Conservation (phyloP, 1,284 basidiomycete genomes). For the Cerrena zonata region DNA sequence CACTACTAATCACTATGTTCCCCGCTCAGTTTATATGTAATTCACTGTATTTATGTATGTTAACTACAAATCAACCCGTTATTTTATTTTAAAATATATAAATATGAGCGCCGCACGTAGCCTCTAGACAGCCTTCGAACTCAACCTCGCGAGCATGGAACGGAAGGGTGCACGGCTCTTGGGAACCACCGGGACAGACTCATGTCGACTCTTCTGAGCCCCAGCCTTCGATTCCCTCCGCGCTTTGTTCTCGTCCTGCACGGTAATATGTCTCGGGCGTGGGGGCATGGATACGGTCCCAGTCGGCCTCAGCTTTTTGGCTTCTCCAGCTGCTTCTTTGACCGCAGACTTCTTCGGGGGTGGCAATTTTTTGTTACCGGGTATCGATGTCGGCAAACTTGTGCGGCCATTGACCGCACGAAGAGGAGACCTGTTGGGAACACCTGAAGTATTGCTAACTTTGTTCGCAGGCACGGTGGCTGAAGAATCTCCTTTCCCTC, state of each 20-base stretch:
- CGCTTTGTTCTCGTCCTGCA: conserved; percentile 11
- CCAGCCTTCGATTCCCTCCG: conserved; percentile 9
- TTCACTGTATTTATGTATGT: too few relatives aligned
- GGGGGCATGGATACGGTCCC: conserved; percentile 8
- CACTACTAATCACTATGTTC: too few relatives aligned
- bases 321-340: conserved; percentile 11
- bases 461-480: neutral
- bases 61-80: too few relatives aligned
- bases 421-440: conserved; percentile 13
- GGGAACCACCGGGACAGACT: conserved; percentile 4
- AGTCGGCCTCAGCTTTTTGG: conserved; percentile 10
- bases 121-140: conserved; percentile 13
- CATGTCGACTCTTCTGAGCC: conserved; percentile 10
- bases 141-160: conserved; percentile 25
- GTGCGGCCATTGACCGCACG: conserved; percentile 17
- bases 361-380: too few relatives aligned
- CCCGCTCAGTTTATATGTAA: too few relatives aligned
- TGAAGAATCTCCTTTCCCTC: neutral
- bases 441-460: neutral
- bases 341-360: conserved; percentile 10
- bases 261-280: neutral
- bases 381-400: conserved; percentile 12
- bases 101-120: neutral
- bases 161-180: conserved; percentile 26
- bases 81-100: too few relatives aligned